phyloP scores from a whole-genome alignment of 768 basidiomycete species.

The Termitomyces sp. region DNA sequence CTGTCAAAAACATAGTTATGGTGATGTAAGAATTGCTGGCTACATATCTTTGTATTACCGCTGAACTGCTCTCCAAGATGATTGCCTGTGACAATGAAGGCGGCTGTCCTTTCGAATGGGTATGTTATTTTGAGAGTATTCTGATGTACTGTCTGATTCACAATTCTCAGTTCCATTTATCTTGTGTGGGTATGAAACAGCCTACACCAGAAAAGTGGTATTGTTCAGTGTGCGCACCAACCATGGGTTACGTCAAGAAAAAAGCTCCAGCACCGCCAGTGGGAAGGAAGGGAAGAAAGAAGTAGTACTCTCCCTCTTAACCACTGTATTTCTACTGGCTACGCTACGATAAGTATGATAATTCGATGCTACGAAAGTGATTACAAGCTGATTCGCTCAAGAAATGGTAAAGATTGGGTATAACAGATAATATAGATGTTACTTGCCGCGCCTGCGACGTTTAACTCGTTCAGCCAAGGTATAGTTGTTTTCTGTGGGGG shows the following conservation, averaged over 20 bases:
- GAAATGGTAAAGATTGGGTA: background rate
- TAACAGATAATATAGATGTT: background rate
- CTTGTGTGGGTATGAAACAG: conserved; percentile 51
- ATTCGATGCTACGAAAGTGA: background rate
- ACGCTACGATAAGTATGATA: background rate
- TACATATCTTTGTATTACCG: background rate
- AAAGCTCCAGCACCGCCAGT: conserved; percentile 19
- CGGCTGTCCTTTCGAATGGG: conserved; percentile 69
- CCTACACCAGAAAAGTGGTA: conserved; percentile 49
- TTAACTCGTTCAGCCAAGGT: conserved; percentile 39
- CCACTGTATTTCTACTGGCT: background rate
- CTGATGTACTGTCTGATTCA: background rate
- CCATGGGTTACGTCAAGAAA: conserved; percentile 11
- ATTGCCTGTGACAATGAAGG: conserved; percentile 66
- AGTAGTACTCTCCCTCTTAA: conserved; percentile 6
- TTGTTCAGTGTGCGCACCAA: conserved; percentile 42
- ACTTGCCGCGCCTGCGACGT: conserved; percentile 24
- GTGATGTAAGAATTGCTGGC: conserved; percentile 32
- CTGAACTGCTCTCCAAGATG: conserved; percentile 36
- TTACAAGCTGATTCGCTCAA: background rate
- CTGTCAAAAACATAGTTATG: conserved; percentile 45
- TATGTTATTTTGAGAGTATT: conserved; percentile 22
- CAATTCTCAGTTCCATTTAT: conserved; percentile 48
- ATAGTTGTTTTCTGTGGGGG: conserved; percentile 4
- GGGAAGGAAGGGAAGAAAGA: conserved; percentile 20